Conservation (phyloP, 192 early-diverging fungal genomes). For the Backusella tuberculispora region DNA sequence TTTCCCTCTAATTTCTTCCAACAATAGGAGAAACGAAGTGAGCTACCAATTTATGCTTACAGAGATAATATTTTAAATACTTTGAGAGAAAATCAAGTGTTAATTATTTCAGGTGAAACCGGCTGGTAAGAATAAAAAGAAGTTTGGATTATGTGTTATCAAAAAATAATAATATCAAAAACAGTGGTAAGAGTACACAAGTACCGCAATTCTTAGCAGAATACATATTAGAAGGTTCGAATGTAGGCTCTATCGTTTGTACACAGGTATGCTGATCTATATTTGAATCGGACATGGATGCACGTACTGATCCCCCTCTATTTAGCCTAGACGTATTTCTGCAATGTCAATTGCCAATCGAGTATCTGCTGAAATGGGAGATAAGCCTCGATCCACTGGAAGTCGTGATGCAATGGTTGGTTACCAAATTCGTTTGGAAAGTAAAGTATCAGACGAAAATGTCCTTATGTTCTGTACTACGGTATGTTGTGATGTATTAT, state of each 20-base stretch:
- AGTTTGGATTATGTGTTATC: neutral
- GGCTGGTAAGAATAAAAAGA: constrained; percentile 59
- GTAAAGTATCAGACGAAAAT: constrained; percentile 53
- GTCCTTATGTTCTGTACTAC: constrained; percentile 76
- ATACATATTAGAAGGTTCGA: constrained; percentile 45
- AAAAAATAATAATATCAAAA: neutral
- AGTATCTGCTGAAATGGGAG: constrained; percentile 76
- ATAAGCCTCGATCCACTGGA: constrained; percentile 52
- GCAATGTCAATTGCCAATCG: constrained; percentile 80
- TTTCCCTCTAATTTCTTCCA: neutral
- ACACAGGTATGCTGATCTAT: constrained; percentile 55
- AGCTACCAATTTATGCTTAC: constrained; percentile 65
- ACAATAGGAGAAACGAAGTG: constrained; percentile 48
- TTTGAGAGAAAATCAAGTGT: constrained; percentile 57
- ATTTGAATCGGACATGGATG: neutral
- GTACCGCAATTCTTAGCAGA: constrained; percentile 81
- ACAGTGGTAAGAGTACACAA: constrained; percentile 74
- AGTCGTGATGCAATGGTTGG: constrained; percentile 64
- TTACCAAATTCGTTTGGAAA: constrained; percentile 76
- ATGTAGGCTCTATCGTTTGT: constrained; percentile 55
- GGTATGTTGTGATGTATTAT: constrained; percentile 35
- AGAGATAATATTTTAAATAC: constrained; percentile 58
- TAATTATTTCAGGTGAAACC: constrained; percentile 82
- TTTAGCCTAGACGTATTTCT: constrained; percentile 75
- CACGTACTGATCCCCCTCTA: constrained; percentile 5